Evolutionary conservation across 78 protist genomes (phyloP).

Genomic region (Trichosphaerium sp.): DNA sequence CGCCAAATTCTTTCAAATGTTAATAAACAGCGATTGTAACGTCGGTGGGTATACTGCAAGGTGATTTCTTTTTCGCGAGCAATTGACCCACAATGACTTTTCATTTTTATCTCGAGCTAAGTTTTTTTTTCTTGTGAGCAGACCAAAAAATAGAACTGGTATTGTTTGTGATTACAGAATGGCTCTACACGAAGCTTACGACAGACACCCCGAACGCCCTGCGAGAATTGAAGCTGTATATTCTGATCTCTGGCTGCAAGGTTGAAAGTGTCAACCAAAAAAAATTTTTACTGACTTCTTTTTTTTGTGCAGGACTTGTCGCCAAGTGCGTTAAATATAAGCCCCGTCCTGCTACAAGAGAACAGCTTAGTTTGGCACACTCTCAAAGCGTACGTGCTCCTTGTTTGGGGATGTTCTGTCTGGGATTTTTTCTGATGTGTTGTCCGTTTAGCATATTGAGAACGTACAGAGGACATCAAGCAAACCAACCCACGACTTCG

Average conservation of each 20-base stretch:
- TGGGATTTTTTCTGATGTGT: neutral
- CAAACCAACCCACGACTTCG: neutral
- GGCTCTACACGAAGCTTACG: neutral
- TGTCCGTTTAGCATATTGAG: neutral
- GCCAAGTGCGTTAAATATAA: neutral
- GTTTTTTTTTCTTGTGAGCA: neutral
- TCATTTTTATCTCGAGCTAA: neutral
- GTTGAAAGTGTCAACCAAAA: too few species aligned
- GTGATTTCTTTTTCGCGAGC: neutral
- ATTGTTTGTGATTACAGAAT: neutral
- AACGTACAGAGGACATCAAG: neutral
- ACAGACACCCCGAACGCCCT: constrained; percentile 7
- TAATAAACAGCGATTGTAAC: neutral
- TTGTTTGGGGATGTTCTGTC: neutral
- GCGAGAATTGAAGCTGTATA: neutral
- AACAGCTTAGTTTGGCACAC: neutral
- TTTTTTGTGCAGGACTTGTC: too few species aligned
- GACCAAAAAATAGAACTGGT: neutral
- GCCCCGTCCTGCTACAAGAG: neutral
- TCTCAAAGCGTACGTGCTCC: neutral
- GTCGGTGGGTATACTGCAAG: neutral
- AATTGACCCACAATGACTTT: neutral
- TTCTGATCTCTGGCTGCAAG: neutral
- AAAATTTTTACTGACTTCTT: too few species aligned
- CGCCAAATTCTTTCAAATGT: neutral